A percentile compares a stretch with the other conserved stretches of the same genome.
phyloP scores from a whole-genome alignment of 768 basidiomycete genomes.

The Auricularia sp. region DNA sequence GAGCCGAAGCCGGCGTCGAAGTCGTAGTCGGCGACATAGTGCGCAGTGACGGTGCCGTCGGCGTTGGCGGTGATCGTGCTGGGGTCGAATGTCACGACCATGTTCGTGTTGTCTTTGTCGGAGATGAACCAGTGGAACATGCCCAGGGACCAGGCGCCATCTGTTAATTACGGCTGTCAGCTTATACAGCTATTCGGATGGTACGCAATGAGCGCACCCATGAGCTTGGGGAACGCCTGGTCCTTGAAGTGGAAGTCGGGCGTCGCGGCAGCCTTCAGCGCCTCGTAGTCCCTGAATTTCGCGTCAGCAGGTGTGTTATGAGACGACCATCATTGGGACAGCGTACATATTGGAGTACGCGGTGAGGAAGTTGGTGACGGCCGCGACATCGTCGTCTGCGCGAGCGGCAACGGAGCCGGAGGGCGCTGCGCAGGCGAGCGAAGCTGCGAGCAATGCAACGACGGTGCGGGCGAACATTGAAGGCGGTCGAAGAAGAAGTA shows the following conservation, averaged over 20 bases:
- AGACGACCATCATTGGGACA: no score
- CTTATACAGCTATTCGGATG: background rate
- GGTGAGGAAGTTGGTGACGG: no score
- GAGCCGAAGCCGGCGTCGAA: background rate
- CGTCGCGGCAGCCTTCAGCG: background rate
- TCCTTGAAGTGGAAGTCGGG: background rate
- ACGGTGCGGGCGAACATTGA: no score
- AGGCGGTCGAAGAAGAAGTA: no score
- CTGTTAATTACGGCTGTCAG: background rate
- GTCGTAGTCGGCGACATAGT: background rate
- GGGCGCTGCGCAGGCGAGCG: no score
- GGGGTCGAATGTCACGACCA: background rate
- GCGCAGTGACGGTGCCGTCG: background rate
- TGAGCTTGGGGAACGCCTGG: background rate
- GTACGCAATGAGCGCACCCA: background rate
- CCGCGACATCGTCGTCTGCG: no score
- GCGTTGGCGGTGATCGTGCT: background rate
- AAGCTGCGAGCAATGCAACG: no score
- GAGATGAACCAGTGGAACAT: constrained; percentile 1
- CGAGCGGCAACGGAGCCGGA: no score
- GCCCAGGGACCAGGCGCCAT: background rate
- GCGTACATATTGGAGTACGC: no score
- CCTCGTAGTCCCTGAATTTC: background rate
- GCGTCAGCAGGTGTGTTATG: no score
- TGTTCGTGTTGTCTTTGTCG: background rate